Conservation (phyloP, 129 eudicot species). For the Apium graveolens region DNA sequence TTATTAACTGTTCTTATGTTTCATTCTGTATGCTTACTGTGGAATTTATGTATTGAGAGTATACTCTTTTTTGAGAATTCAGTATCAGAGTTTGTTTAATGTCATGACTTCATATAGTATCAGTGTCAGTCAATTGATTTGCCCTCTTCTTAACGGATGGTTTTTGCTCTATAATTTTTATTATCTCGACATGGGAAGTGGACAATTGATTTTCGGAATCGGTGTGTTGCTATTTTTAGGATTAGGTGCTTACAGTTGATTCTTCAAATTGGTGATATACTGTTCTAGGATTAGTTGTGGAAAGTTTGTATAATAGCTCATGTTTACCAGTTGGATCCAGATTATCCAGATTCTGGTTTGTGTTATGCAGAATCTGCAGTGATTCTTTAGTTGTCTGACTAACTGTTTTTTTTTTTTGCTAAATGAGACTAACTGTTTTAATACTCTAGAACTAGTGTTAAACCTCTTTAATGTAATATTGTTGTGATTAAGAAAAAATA, state of each 20-base stretch:
- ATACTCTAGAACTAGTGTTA: too few species aligned
- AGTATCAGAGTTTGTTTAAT: conserved; percentile 5
- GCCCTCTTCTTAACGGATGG: not conserved
- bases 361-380: too few species aligned
- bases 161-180: not conserved
- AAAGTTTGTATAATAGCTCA: not conserved
- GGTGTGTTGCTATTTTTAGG: too few species aligned
- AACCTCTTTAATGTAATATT: too few species aligned
- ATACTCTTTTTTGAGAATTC: conserved; percentile 24
- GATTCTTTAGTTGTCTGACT: too few species aligned
- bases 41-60: conserved; percentile 16
- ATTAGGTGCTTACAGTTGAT: not conserved
- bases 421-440: too few species aligned
- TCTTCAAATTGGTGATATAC: not conserved
- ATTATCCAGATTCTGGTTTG: too few species aligned
- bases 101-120: not conserved
- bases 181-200: not conserved
- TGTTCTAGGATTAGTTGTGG: not conserved
- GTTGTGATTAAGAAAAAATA: too few species aligned
- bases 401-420: too few species aligned
- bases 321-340: not conserved
- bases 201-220: not conserved
- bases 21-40: conserved; percentile 7
- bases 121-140: not conserved
- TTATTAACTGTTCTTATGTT: conserved; percentile 3